Evolutionary conservation across 2,329 filamentous ascomycete species (phyloP).

Genomic region (Curvularia lunata): DNA sequence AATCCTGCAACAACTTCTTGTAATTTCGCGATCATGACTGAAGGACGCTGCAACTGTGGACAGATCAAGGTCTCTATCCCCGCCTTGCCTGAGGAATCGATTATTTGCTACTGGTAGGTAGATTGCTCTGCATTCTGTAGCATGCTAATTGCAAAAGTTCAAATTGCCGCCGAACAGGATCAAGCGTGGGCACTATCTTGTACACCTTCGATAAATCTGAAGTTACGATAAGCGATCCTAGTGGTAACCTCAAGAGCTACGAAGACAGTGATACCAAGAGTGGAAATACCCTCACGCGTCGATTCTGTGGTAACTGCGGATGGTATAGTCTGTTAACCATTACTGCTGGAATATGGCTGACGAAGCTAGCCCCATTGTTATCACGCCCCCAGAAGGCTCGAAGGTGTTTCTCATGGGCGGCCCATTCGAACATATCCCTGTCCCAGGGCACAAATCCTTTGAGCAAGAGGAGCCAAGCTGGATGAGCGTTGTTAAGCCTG

Average conservation of each 20-base stretch:
- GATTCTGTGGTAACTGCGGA: conserved; percentile 43
- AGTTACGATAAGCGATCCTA: conserved; percentile 31
- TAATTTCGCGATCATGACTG: conserved; percentile 21
- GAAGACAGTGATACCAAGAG: conserved; percentile 35
- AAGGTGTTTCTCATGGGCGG: conserved; percentile 35
- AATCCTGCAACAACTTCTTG: neutral
- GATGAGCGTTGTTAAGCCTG: conserved; percentile 23
- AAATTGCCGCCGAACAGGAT: conserved; percentile 41
- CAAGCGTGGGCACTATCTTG: conserved; percentile 28
- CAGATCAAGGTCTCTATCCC: conserved; percentile 36
- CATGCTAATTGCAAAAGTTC: conserved; percentile 21
- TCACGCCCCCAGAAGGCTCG: conserved; percentile 21
- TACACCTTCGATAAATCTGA: conserved; percentile 30
- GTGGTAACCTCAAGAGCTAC: conserved; percentile 33
- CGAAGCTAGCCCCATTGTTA: conserved; percentile 28
- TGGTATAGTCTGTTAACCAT: conserved; percentile 22
- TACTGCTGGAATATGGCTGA: conserved; percentile 4
- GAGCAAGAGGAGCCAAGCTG: conserved; percentile 31
- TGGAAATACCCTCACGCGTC: conserved; percentile 35
- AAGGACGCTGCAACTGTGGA: conserved; percentile 43
- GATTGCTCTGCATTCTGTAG: too few relatives aligned
- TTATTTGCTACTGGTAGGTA: conserved; percentile 41
- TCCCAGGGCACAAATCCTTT: conserved; percentile 25
- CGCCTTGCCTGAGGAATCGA: conserved; percentile 27
- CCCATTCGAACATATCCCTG: conserved; percentile 32